Evolutionary conservation across 108 stramenopile genomes (phyloP).

Genomic region (Schizochytrium sp.): DNA sequence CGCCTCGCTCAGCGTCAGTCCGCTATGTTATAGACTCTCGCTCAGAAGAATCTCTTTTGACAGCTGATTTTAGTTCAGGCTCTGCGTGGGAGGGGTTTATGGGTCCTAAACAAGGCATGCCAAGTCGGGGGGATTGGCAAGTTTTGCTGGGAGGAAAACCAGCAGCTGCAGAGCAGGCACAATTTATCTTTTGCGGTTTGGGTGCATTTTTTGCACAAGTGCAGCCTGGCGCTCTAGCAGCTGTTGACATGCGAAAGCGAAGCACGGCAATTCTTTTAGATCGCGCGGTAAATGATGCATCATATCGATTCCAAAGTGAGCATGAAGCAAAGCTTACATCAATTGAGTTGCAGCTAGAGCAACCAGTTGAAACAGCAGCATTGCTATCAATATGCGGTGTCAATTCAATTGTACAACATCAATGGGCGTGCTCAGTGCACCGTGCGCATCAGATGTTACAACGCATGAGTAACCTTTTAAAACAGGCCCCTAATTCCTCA

Average conservation of each 20-base stretch:
- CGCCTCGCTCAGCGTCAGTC: neutral
- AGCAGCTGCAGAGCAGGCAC: neutral
- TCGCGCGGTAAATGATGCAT: constrained; percentile 17
- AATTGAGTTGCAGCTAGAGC: neutral
- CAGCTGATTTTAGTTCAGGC: neutral
- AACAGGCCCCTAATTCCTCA: neutral
- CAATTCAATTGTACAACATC: constrained; percentile 25
- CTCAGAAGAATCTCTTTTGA: neutral
- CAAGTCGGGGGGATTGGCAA: constrained; percentile 17
- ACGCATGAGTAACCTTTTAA: neutral
- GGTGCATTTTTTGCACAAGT: constrained; percentile 4
- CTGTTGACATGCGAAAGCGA: constrained; percentile 26
- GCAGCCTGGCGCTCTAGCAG: neutral
- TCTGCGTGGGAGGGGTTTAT: neutral
- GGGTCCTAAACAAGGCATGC: neutral
- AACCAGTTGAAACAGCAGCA: constrained; percentile 30
- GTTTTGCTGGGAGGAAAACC: neutral
- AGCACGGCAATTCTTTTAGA: constrained; percentile 2
- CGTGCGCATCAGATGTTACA: neutral
- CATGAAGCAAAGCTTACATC: neutral
- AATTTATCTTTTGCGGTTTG: constrained; percentile 17
- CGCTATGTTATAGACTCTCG: constrained; percentile 18
- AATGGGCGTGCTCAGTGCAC: constrained; percentile 1
- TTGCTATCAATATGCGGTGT: constrained; percentile 51
- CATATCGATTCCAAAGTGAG: neutral